Percentiles rank a stretch among this genome's conserved stretches.
Evolutionary conservation across 108 stramenopile genomes (phyloP).

Genomic region (Stephanodiscus minutulus): DNA sequence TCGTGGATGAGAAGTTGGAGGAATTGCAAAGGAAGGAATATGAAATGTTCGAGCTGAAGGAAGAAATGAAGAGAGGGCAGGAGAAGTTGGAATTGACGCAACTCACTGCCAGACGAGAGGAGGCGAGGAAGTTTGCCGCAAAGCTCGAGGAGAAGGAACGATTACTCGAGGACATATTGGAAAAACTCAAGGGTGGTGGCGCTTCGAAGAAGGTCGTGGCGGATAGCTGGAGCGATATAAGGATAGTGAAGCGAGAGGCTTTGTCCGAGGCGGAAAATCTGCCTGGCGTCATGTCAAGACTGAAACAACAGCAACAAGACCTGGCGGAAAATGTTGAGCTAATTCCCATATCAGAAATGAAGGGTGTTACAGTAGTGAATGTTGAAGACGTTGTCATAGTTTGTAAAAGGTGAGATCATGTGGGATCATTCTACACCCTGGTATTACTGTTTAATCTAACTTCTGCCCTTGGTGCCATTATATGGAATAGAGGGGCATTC

Average conservation of each 20-base stretch:
- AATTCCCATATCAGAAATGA: conserved; percentile 74
- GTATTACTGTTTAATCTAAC: background rate
- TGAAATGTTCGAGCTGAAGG: conserved; percentile 74
- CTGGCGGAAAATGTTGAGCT: conserved; percentile 54
- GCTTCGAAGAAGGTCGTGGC: conserved; percentile 82
- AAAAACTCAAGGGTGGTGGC: conserved; percentile 71
- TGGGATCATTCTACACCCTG: conserved; percentile 2
- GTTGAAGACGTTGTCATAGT: conserved; percentile 73
- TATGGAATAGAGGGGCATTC: conserved; percentile 61
- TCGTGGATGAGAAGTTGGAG: conserved; percentile 67
- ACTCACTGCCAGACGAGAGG: conserved; percentile 72
- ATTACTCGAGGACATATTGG: conserved; percentile 82
- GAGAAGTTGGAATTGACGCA: conserved; percentile 68
- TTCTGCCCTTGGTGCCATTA: background rate
- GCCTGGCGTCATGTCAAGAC: conserved; percentile 56
- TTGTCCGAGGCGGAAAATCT: conserved; percentile 76
- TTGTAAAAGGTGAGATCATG: conserved; percentile 45
- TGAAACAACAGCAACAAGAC: conserved; percentile 39
- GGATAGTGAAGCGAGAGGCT: conserved; percentile 81
- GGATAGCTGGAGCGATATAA: conserved; percentile 88
- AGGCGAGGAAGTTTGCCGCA: conserved; percentile 79
- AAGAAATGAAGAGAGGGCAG: conserved; percentile 70
- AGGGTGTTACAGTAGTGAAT: conserved; percentile 50
- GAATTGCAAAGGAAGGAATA: conserved; percentile 70
- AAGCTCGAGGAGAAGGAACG: conserved; percentile 90